A percentile compares a stretch with the other conserved stretches of the same genome.
Conservation (phyloP, 352 stramenopile species). For the Globisporangium megalacanthum region DNA sequence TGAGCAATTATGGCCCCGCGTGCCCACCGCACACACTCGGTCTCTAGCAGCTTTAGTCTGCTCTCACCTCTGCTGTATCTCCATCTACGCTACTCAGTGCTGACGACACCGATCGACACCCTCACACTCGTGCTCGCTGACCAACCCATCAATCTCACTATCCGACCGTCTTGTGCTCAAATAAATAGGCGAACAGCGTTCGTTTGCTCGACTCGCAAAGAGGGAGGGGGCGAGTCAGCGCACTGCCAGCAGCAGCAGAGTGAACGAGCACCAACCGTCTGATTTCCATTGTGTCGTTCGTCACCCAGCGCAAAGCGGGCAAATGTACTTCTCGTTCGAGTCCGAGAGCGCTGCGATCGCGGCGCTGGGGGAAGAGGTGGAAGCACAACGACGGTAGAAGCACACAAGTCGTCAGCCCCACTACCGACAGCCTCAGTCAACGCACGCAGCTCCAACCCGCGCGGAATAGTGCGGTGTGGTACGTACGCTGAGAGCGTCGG, state of each 20-base stretch:
- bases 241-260: not conserved
- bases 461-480: not conserved
- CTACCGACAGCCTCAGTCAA: not conserved
- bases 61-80: not conserved
- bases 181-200: constrained; percentile 13
- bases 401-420: constrained; percentile 9
- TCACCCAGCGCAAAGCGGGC: constrained; percentile 62
- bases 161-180: not conserved
- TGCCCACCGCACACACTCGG: not conserved
- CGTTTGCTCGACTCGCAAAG: not conserved
- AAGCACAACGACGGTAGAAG: constrained; percentile 1
- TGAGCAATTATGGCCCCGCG: not conserved
- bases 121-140: not conserved
- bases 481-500: constrained; percentile 59
- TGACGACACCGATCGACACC: not conserved
- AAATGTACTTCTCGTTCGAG: constrained; percentile 84
- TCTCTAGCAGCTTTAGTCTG: not conserved
- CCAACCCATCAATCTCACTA: not conserved
- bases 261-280: not conserved
- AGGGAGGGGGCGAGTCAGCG: not conserved
- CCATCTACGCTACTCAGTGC: not conserved
- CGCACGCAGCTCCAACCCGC: not conserved
- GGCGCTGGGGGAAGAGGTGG: constrained; percentile 17
- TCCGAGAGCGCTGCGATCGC: constrained; percentile 53
- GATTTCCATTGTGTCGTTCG: not conserved